Conservation (phyloP, 1,284 basidiomycete species). For the Trametes sp. region DNA sequence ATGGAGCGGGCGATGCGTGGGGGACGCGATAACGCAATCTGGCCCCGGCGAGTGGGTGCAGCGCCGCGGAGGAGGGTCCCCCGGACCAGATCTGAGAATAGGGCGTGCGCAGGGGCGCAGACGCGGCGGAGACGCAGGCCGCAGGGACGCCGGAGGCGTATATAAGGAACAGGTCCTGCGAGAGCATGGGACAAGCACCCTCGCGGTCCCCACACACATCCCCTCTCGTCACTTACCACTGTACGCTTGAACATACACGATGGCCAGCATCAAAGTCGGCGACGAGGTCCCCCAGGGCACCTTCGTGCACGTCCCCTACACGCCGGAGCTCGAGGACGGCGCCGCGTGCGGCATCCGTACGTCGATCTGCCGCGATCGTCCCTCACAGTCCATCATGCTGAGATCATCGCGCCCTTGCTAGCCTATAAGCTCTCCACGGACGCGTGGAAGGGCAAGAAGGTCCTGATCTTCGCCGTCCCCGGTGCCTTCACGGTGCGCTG, state of each 20-base stretch:
- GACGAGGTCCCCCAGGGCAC: constrained; percentile 67
- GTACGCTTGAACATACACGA: constrained; percentile 1
- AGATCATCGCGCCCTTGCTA: constrained; percentile 34
- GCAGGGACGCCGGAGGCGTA: constrained; percentile 2
- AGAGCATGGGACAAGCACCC: constrained; percentile 5
- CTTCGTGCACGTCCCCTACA: constrained; percentile 73
- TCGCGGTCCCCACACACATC: not conserved
- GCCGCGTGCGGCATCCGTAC: constrained; percentile 71
- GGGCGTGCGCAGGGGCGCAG: not conserved
- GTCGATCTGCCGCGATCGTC: constrained; percentile 39
- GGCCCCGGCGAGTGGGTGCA: not conserved
- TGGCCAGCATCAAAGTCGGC: constrained; percentile 58
- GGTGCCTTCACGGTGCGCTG: constrained; percentile 78
- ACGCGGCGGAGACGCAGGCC: constrained; percentile 1
- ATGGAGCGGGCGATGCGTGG: not conserved
- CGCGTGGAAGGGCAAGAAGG: constrained; percentile 84
- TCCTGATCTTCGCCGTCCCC: constrained; percentile 79
- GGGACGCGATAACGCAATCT: constrained; percentile 19
- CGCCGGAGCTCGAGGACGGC: constrained; percentile 67
- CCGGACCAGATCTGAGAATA: constrained; percentile 11
- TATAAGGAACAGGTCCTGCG: constrained; percentile 14
- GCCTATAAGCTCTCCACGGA: constrained; percentile 61
- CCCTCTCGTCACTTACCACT: not conserved
- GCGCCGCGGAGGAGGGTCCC: not conserved
- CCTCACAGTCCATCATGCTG: not conserved